Evolutionary conservation across 306 rosid species (phyloP), one percentile per base, ranked within the genome.

Genomic region (Gastrolobium bilobum): DNA sequence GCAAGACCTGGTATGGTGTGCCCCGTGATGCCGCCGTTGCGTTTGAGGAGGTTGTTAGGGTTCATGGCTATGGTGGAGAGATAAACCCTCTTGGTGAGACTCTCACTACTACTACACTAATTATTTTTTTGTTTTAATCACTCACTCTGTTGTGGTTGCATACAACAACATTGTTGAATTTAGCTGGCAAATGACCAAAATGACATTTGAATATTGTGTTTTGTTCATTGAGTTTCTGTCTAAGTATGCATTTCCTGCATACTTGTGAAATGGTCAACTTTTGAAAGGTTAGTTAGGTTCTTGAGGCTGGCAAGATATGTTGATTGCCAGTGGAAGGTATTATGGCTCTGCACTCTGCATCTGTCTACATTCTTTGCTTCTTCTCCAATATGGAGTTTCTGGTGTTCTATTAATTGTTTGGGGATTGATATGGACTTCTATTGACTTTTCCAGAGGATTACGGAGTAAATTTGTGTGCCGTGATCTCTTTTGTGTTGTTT

Each of bases 1-100:
- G 93, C 7, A 96, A 96, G 84, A 96, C 99, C 1, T 96, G 99
- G 99, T 96, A 96, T 37, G 99, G 99, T 0, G 97, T 96, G 29
- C 99, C 99, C 0, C 85, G 90, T 46, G 99, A 96, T 3, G 99
- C 99, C 0, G 99, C 99, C 0, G 97, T 91, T 0, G 99, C 99
- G 0, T 96, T 96, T 8, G 99, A 96, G 88, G 99, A 96, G 82
- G 98, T 93, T 11, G 90, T 96, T 69, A 86, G 99, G 76, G 92
- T 96, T 78, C 91, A 96, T 51, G 99, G 99, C 2, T 96, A 93
- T 75, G 98, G 94, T 13, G 97, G 91, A 62, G 97, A 96, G 90
- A 87, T 96, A 34, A 96, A 96, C 81, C 99, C 99, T 40, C 98
- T 96, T 39, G 99, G 99, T 96, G 81, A 90, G 98, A 69, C 68